phyloP scores from a whole-genome alignment of 345 rosid species.

The Arabidopsis thaliana region DNA sequence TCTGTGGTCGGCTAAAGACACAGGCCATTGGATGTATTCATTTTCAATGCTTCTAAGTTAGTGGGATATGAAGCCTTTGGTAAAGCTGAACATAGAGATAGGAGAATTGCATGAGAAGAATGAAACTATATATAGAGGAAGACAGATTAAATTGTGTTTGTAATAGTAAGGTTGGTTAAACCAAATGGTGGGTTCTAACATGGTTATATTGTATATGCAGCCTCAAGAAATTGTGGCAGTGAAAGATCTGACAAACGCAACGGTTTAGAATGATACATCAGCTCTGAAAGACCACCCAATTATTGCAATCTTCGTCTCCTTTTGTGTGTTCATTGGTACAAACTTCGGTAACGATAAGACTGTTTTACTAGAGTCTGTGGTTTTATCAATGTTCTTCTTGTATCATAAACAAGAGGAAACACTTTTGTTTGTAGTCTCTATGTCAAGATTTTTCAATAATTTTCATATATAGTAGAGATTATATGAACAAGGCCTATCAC shows the following conservation, averaged over 20 bases:
- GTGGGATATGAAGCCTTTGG: background rate
- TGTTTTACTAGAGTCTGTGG: background rate
- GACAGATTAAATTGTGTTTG: background rate
- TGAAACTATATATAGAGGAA: background rate
- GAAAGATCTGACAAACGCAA: conserved; percentile 46
- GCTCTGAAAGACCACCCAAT: conserved; percentile 1
- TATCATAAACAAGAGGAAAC: background rate
- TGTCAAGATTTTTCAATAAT: conserved; percentile 24
- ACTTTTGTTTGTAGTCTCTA: conserved; percentile 12
- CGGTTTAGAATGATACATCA: conserved; percentile 30
- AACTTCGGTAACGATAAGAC: background rate
- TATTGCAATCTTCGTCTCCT: conserved; percentile 3
- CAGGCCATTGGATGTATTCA: background rate
- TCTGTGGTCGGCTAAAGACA: background rate
- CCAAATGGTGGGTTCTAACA: conserved; percentile 24
- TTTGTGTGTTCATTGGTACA: background rate
- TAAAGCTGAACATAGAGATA: background rate
- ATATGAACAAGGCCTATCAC: conserved; percentile 36
- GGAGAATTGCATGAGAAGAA: background rate
- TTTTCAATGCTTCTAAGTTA: background rate
- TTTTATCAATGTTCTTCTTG: conserved; percentile 15
- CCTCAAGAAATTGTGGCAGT: conserved; percentile 42
- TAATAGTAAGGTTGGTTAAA: background rate
- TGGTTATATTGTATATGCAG: conserved; percentile 33
- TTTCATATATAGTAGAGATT: conserved; percentile 9